Percentiles rank a stretch among this genome's conserved stretches.
Conservation (phyloP, 1,139 yeast genomes). For the Arxiozyma bovina region DNA sequence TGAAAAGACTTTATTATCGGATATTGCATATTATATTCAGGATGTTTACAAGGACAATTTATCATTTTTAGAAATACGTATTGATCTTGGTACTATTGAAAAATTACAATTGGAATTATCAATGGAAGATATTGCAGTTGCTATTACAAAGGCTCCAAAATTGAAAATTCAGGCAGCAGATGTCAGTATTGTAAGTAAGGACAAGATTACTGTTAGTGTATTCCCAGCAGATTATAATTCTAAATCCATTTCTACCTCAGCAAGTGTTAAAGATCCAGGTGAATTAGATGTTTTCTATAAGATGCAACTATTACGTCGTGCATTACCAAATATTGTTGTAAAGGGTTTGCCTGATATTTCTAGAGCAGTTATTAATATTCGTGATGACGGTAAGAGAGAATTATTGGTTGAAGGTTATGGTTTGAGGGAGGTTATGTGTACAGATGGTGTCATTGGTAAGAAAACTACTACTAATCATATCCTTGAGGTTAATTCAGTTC, state of each 20-base stretch:
- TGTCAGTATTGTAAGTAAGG: slow-evolving; percentile 59
- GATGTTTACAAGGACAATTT: slow-evolving; percentile 81
- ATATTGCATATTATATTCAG: slow-evolving; percentile 80
- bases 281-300: slow-evolving; percentile 70
- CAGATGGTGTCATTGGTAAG: slow-evolving; percentile 90
- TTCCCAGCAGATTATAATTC: slow-evolving; percentile 43
- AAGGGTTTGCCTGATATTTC: slow-evolving; percentile 87
- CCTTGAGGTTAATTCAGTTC: slow-evolving; percentile 75
- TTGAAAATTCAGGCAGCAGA: slow-evolving; percentile 71
- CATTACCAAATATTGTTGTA: slow-evolving; percentile 77
- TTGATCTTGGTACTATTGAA: slow-evolving; percentile 80
- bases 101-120: slow-evolving; percentile 81
- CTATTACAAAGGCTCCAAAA: slow-evolving; percentile 79
- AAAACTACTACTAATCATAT: slow-evolving; percentile 88
- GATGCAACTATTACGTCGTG: slow-evolving; percentile 82
- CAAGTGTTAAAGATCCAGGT: slow-evolving; percentile 38
- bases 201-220: slow-evolving; percentile 70
- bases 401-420: slow-evolving; percentile 97
- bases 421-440: slow-evolving; percentile 88
- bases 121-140: slow-evolving; percentile 76
- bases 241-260: slow-evolving; percentile 33
- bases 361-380: slow-evolving; percentile 92
- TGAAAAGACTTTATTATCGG: slow-evolving; percentile 82
- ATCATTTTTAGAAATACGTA: slow-evolving; percentile 71
- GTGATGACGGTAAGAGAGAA: slow-evolving; percentile 76